These are phyloP conservation scores for Pseudogymnoascus verrucosus DNA, from an alignment of 2,329 filamentous ascomycete genomes.

Conservation along the genomic window DNA sequence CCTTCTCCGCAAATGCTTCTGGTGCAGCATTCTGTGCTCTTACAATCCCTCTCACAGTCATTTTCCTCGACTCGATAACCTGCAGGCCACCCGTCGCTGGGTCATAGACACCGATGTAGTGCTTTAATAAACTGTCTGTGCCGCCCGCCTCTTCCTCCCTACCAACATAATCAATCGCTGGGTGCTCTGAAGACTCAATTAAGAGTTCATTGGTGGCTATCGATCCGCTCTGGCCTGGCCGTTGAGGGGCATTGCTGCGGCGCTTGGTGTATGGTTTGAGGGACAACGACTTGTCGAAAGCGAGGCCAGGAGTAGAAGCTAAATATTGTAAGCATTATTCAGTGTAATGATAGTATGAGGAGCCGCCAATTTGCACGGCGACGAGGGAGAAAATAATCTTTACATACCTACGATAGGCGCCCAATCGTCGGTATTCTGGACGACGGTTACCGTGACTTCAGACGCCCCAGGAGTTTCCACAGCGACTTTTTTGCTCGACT, in stretches of 20 bases:
- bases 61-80: slow-evolving; percentile 56
- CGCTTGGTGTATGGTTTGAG: slow-evolving; percentile 27
- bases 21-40: slow-evolving; percentile 45
- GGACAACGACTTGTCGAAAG: slow-evolving; percentile 25
- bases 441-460: slow-evolving; percentile 38
- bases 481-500: slow-evolving; percentile 46
- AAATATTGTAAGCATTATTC: slow-evolving; percentile 8
- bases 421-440: slow-evolving; percentile 38
- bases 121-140: slow-evolving; percentile 42
- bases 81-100: slow-evolving; percentile 50
- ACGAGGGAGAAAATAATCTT: neutral
- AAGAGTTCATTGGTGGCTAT: slow-evolving; percentile 40
- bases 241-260: slow-evolving; percentile 20
- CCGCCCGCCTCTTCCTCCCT: slow-evolving; percentile 41
- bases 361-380: neutral
- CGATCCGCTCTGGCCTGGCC: slow-evolving; percentile 18
- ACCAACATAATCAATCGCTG: slow-evolving; percentile 51
- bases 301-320: slow-evolving; percentile 29
- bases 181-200: slow-evolving; percentile 50
- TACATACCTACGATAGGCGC: slow-evolving; percentile 47
- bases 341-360: neutral
- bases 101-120: slow-evolving; percentile 59
- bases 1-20: slow-evolving; percentile 35
- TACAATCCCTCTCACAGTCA: slow-evolving; percentile 51
- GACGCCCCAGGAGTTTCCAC: slow-evolving; percentile 32